Percentiles rank a stretch among this genome's conserved stretches.
Conservation (phyloP, 805 yeast species). For the Alloascoidea africana region DNA sequence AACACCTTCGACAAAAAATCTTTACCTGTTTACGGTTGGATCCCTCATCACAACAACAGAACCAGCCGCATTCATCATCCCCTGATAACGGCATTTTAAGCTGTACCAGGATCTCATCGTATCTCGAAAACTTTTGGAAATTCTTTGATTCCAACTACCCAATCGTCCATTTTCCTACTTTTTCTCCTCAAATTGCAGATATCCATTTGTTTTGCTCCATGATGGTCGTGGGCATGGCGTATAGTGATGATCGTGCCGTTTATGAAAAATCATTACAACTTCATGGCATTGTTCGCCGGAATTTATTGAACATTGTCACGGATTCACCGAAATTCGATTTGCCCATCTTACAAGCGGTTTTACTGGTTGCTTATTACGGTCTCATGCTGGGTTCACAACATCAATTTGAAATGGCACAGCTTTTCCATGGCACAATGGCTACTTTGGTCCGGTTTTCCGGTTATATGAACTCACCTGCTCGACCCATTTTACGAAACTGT, state of each 20-base stretch:
- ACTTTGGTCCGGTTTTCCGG: slow-evolving; percentile 16
- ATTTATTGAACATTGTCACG: slow-evolving; percentile 13
- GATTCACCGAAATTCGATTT: slow-evolving; percentile 15
- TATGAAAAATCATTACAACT: slow-evolving; percentile 13
- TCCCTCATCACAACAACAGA: neutral
- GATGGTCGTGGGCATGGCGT: slow-evolving; percentile 18
- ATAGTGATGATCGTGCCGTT: slow-evolving; percentile 10
- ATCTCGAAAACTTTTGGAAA: slow-evolving; percentile 20
- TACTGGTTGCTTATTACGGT: slow-evolving; percentile 14
- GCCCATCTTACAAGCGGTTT: slow-evolving; percentile 15
- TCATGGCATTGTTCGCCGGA: slow-evolving; percentile 14
- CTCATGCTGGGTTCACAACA: slow-evolving; percentile 14
- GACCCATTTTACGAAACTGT: slow-evolving; percentile 8
- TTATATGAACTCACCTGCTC: slow-evolving; percentile 11
- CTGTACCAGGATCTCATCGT: slow-evolving; percentile 8
- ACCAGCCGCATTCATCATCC: too few species aligned
- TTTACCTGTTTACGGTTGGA: neutral
- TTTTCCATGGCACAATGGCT: slow-evolving; percentile 16
- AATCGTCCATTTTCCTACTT: slow-evolving; percentile 22
- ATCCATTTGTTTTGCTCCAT: slow-evolving; percentile 13
- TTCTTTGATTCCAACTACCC: slow-evolving; percentile 23
- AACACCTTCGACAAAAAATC: neutral
- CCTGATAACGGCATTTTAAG: neutral
- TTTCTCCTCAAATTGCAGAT: slow-evolving; percentile 11
- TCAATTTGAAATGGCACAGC: slow-evolving; percentile 17